Base-by-base conservation (phyloP, 352 stramenopile species). In the Globisporangium canariense region DNA sequence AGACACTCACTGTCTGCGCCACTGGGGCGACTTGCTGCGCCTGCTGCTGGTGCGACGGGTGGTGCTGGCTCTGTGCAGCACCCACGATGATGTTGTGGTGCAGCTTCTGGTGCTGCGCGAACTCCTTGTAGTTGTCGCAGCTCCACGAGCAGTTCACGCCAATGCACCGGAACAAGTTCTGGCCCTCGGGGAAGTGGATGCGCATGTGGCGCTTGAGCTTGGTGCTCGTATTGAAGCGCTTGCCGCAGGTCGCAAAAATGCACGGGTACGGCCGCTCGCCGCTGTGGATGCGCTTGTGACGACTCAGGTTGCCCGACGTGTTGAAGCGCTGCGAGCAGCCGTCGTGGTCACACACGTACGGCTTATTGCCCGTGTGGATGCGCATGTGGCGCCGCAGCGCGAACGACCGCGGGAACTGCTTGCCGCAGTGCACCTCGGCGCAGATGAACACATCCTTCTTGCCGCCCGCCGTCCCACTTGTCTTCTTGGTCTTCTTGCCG, bases 151-250 rank as follows among this genome's bases (percentile, higher is more conserved):
- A 92, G 59, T 71, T 64, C 51, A 74, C 67, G n/a, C 67, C 75
- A 9, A 84, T 76, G 73, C 85, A 93, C 20, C 73, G 82, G 68
- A 93, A 93, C 43, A 91, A 62, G 55, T 90, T 86, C 43, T 89
- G 74, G 4, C 79, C 85, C 9, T 93, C 81, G 1, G 85, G 85
- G 60, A 91, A 95, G 65, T 96, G 87, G 66, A 91, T 91, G 60
- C 86, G 85, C 83, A 94, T 91, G 71, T 96, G 87, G 18, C 87
- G 76, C 74, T 93, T 93, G 52, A 96, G 77, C 71, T 96, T 96
- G n/a, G 86, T 93, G 71, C 84, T 93, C 28, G 86, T 96, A 69
- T 93, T 93, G 64, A 96, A 96, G 43, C 80, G 77, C 68, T 96
- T 96, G 66, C 77, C 81, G 70, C 87, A 96, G 8, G 66, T 88